phyloP scores from a whole-genome alignment of 768 basidiomycete genomes.

The Xerocomus spinulosus region DNA sequence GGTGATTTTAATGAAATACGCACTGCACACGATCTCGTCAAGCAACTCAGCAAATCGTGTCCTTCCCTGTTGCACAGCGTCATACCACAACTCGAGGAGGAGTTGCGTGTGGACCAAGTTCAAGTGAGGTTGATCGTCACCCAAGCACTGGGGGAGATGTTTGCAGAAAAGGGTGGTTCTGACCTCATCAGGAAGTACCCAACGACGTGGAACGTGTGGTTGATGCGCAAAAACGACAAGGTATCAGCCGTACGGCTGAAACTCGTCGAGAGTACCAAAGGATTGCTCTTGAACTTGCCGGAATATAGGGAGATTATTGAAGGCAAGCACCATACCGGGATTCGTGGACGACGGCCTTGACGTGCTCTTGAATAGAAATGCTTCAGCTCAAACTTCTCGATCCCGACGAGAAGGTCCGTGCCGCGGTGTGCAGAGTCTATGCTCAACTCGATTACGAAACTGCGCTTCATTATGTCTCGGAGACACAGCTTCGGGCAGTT shows the following conservation, averaged over 20 bases:
- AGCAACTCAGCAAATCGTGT: conserved; percentile 72
- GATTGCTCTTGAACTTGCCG: conserved; percentile 57
- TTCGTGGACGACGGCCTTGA: conserved; percentile 1
- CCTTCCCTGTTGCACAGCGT: conserved; percentile 84
- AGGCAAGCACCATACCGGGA: conserved; percentile 42
- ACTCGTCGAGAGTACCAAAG: conserved; percentile 67
- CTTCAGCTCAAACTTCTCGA: conserved; percentile 68
- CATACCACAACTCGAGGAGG: conserved; percentile 89
- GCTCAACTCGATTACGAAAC: conserved; percentile 88
- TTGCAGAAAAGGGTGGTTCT: conserved; percentile 64
- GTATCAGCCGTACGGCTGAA: conserved; percentile 63
- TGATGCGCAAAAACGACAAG: conserved; percentile 75
- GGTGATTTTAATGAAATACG: conserved; percentile 65
- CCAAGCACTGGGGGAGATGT: conserved; percentile 86
- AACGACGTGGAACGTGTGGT: conserved; percentile 81
- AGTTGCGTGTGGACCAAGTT: conserved; percentile 72
- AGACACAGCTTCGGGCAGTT: conserved; percentile 54
- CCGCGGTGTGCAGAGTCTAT: conserved; percentile 78
- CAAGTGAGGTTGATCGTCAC: conserved; percentile 77
- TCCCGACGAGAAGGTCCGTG: conserved; percentile 88
- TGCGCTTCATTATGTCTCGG: conserved; percentile 74
- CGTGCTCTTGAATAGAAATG: conserved; percentile 39
- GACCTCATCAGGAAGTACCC: conserved; percentile 82
- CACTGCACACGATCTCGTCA: conserved; percentile 80
- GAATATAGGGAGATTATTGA: conserved; percentile 70